Evolutionary conservation across 1,139 yeast genomes (phyloP).

Genomic region (Pichia sp.): DNA sequence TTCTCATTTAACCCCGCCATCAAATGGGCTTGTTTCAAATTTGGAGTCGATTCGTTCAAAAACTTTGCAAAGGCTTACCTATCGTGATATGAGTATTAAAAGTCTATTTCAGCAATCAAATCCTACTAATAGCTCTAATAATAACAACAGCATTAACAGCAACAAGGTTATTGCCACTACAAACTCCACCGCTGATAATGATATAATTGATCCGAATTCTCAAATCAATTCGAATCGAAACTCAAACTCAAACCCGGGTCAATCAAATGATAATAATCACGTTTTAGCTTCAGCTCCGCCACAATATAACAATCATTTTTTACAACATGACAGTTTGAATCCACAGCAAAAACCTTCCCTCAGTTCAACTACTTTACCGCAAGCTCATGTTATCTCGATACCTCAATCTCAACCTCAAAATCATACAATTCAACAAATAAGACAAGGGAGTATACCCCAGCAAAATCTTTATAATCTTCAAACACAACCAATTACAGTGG

Average conservation of each 20-base stretch:
- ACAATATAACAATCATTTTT: neutral
- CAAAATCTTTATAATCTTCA: neutral
- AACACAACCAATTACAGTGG: neutral
- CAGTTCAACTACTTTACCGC: neutral
- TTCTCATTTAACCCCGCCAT: neutral
- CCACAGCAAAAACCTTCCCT: neutral
- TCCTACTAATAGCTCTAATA: neutral
- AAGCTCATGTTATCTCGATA: neutral
- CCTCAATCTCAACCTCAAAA: neutral
- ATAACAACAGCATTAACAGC: neutral
- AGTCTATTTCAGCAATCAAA: conserved; percentile 10
- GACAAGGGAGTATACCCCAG: neutral
- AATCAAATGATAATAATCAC: neutral
- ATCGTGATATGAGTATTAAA: conserved; percentile 27
- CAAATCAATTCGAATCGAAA: neutral
- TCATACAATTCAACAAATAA: neutral
- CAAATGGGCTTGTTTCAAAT: neutral
- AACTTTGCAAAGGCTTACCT: conserved; percentile 27
- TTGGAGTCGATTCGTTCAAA: conserved; percentile 10
- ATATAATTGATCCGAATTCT: neutral
- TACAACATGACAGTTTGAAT: neutral
- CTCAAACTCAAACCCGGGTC: neutral
- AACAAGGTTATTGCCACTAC: neutral
- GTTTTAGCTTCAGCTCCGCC: neutral
- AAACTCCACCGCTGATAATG: neutral